Conservation (phyloP, 2,329 filamentous ascomycete species). For the Arthrinium phaeospermum region DNA sequence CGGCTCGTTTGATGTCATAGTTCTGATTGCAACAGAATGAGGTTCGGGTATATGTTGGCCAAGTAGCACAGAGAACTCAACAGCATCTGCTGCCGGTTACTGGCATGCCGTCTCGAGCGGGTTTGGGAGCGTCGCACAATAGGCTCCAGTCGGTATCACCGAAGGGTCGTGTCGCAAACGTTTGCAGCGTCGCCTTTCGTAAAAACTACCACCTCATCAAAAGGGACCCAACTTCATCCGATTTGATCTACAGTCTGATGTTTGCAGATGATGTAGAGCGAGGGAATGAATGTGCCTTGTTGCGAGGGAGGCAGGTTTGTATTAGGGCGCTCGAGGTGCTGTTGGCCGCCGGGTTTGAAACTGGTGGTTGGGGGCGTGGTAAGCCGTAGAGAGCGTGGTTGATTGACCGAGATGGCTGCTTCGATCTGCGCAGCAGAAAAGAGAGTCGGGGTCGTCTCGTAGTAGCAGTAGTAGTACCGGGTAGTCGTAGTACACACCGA, state of each 20-base stretch:
- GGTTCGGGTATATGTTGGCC: neutral
- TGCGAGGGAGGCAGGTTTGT: neutral
- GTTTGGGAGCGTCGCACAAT: neutral
- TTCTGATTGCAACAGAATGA: neutral
- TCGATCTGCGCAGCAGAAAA: slow-evolving; percentile 9
- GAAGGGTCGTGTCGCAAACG: neutral
- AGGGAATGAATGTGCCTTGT: neutral
- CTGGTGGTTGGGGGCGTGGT: slow-evolving; percentile 10
- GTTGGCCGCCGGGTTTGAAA: neutral
- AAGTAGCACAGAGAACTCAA: neutral
- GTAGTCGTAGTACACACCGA: neutral
- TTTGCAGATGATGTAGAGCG: neutral
- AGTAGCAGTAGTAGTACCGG: neutral
- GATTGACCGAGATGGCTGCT: neutral
- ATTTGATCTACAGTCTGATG: neutral
- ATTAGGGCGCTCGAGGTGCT: neutral
- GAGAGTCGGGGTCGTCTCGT: neutral
- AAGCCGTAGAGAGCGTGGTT: slow-evolving; percentile 7
- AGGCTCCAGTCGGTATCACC: neutral
- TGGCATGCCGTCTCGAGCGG: slow-evolving; percentile 3
- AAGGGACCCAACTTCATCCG: neutral
- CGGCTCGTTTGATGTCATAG: slow-evolving; percentile 16
- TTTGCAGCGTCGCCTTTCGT: neutral
- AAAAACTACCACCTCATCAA: neutral
- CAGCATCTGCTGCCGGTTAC: neutral